phyloP scores from a whole-genome alignment of 2,329 filamentous ascomycete species.

The Cordyceps militaris region DNA sequence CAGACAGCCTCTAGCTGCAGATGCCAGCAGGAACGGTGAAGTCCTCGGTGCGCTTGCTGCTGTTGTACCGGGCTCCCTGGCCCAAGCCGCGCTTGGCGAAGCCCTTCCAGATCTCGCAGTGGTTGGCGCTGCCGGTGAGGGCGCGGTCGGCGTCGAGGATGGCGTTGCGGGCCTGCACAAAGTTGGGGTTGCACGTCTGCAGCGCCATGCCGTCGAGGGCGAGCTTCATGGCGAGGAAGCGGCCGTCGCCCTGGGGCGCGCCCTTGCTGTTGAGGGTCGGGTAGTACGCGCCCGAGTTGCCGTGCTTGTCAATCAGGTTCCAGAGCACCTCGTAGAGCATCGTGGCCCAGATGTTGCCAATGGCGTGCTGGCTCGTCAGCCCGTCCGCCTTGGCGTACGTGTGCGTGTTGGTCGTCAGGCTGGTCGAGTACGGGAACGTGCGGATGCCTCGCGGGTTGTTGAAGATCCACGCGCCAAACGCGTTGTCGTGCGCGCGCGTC shows the following conservation, averaged over 20 bases:
- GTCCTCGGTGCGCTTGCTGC: constrained; percentile 27
- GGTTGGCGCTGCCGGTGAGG: constrained; percentile 43
- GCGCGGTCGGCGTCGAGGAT: constrained; percentile 49
- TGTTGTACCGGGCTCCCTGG: constrained; percentile 25
- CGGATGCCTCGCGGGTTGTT: constrained; percentile 40
- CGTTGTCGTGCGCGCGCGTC: constrained; percentile 39
- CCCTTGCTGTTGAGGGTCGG: constrained; percentile 30
- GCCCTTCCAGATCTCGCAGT: constrained; percentile 45
- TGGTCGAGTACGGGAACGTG: constrained; percentile 44
- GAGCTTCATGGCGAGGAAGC: constrained; percentile 45
- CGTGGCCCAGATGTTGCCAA: constrained; percentile 46
- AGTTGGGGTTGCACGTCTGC: constrained; percentile 50
- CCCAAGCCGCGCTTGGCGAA: constrained; percentile 54
- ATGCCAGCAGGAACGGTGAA: constrained; percentile 19
- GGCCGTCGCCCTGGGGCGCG: constrained; percentile 46
- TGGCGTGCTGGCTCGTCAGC: constrained; percentile 33
- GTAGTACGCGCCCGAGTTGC: constrained; percentile 36
- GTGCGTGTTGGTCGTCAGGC: constrained; percentile 40
- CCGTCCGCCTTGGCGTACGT: constrained; percentile 39
- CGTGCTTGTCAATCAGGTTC: constrained; percentile 50
- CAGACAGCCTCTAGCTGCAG: not conserved
- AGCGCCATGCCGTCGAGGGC: constrained; percentile 46
- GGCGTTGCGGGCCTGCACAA: constrained; percentile 45
- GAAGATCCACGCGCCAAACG: constrained; percentile 44
- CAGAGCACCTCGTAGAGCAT: constrained; percentile 51